Conservation (phyloP, 805 yeast genomes). For the Pachysolen tannophilus region DNA sequence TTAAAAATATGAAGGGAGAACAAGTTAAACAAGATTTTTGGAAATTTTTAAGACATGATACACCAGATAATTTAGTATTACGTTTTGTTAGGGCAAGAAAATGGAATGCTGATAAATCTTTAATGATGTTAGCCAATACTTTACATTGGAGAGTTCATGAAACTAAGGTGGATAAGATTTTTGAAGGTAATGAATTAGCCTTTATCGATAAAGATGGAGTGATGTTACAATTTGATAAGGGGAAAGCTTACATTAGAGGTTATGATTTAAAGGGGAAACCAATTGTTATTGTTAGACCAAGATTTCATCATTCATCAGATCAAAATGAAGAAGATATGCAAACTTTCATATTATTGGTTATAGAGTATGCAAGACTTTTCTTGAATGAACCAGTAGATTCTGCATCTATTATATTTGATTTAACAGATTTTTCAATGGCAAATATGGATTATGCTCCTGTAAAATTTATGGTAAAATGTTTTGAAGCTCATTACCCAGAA, state of each 20-base stretch:
- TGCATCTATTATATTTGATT: constrained; percentile 79
- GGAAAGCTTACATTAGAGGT: constrained; percentile 73
- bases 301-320: constrained; percentile 60
- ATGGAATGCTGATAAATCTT: constrained; percentile 63
- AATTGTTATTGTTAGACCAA: constrained; percentile 72
- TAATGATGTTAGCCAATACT: constrained; percentile 66
- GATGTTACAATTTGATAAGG: constrained; percentile 47
- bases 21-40: constrained; percentile 45
- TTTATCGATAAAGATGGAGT: constrained; percentile 41
- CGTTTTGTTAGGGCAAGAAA: constrained; percentile 84
- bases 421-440: constrained; percentile 76
- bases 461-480: constrained; percentile 78
- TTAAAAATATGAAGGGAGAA: constrained; percentile 44
- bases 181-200: constrained; percentile 67
- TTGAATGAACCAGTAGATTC: constrained; percentile 71
- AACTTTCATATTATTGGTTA: constrained; percentile 62
- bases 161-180: constrained; percentile 49
- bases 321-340: constrained; percentile 68
- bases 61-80: constrained; percentile 70
- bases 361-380: constrained; percentile 76
- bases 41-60: constrained; percentile 63
- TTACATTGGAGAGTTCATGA: constrained; percentile 68
- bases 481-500: constrained; percentile 97
- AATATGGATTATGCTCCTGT: constrained; percentile 93
- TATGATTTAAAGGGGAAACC: constrained; percentile 70